Base-by-base conservation (phyloP, 2,329 filamentous ascomycete genomes). In the Diplocarpon rosae region DNA sequence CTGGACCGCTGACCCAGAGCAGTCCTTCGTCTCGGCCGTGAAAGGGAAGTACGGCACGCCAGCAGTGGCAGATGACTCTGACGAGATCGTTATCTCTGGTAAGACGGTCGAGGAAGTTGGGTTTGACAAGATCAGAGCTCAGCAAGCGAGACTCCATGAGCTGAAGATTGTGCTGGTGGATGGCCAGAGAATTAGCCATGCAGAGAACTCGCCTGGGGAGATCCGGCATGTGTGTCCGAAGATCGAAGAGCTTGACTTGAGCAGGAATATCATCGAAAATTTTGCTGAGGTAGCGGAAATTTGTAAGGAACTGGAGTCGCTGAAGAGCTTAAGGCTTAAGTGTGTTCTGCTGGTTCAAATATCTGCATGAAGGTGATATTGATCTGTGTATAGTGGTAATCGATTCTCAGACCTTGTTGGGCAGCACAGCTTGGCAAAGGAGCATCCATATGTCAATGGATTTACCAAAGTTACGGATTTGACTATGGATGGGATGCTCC, bases 101-200 rank as follows among this genome's bases (percentile, higher is more conserved):
- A 96, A 96, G 65, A 75, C 89, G 14, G 90, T 86, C 5, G 84
- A 96, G 66, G 90, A 96, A 66, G 78, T 96, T 29, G 92, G 92
- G 27, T 96, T 96, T 56, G 88, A 94, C 55, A 95, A 95, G 69
- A 86, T 95, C 53, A 78, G 83, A 35, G 75, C 75, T 53, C 78
- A 89, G 64, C 80, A 93, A 58, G 83, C 88, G 54, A 71, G 83
- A 59, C 69, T 96, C 28, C 70, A 81, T 43, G 85, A 92, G 56
- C 72, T 96, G 48, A 81, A 75, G 53, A 80, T 89, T 44, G 80
- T 93, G 39, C 77, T 96, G 32, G 70, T 98, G 7, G 89, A 96
- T 65, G 80, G 83, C 12, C 65, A 86, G 59, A 70, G 76, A 40
- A 73, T 96, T 50, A 64, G 62, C 41, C 60, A 63, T 10, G 63